phyloP scores from a whole-genome alignment of 2,329 filamentous ascomycete genomes.

The Curvularia spicifera region DNA sequence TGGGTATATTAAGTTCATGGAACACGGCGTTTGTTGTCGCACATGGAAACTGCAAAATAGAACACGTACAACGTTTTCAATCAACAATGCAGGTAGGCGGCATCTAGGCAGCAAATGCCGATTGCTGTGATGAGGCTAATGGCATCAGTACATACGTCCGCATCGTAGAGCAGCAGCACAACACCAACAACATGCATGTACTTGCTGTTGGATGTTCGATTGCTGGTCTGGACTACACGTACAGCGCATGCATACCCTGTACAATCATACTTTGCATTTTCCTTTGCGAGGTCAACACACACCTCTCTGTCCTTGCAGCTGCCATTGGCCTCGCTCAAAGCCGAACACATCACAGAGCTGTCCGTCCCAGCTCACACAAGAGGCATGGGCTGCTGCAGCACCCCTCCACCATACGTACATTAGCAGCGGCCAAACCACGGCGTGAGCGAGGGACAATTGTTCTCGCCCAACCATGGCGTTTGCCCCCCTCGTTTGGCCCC shows the following conservation, averaged over 20 bases:
- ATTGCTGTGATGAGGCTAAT: neutral
- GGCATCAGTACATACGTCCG: conserved; percentile 3
- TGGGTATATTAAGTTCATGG: conserved; percentile 14
- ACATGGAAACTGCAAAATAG: conserved; percentile 11
- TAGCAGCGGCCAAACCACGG: conserved; percentile 14
- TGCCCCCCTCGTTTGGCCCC: conserved; percentile 6
- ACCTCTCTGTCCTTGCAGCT: conserved; percentile 5
- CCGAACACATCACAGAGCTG: neutral
- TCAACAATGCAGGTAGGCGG: conserved; percentile 12
- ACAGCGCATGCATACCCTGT: neutral
- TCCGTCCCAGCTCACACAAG: conserved; percentile 1
- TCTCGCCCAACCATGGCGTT: conserved; percentile 11
- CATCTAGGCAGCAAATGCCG: conserved; percentile 2
- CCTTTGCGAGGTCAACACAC: conserved; percentile 11
- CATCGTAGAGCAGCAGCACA: neutral
- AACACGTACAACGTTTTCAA: conserved; percentile 11
- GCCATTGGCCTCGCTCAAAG: conserved; percentile 8
- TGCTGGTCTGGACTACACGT: conserved; percentile 2
- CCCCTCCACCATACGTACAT: conserved; percentile 6
- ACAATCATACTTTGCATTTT: neutral
- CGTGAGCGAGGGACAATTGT: conserved; percentile 5
- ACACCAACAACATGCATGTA: neutral
- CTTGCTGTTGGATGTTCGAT: neutral
- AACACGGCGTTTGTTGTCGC: conserved; percentile 18
- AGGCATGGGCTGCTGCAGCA: conserved; percentile 9